These are phyloP conservation scores for Dioszegia aurantiaca DNA, from an alignment of 768 basidiomycete genomes.

Conservation along the genomic window DNA sequence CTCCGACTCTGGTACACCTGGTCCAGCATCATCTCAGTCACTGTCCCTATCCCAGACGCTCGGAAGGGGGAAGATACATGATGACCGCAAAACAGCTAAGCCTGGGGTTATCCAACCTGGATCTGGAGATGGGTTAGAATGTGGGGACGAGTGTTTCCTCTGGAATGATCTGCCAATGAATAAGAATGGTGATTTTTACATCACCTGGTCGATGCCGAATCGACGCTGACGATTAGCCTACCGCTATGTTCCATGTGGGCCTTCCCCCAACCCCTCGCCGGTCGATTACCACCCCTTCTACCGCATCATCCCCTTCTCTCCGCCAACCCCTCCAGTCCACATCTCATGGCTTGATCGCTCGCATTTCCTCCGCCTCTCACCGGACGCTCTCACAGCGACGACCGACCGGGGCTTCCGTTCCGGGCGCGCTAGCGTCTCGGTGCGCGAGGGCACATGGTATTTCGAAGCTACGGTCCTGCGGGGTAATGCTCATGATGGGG, in stretches of 20 bases:
- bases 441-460: conserved; percentile 89
- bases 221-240: conserved; percentile 26
- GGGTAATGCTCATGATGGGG: conserved; percentile 56
- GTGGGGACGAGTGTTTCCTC: conserved; percentile 46
- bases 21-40: not conserved
- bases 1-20: conserved; percentile 14
- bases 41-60: not conserved
- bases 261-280: conserved; percentile 41
- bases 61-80: not conserved
- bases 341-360: conserved; percentile 50
- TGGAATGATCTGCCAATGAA: conserved; percentile 50
- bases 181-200: conserved; percentile 32
- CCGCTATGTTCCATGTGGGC: conserved; percentile 44
- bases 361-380: conserved; percentile 41
- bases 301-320: conserved; percentile 37
- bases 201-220: not conserved
- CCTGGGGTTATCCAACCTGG: conserved; percentile 26
- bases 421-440: conserved; percentile 81
- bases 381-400: conserved; percentile 48
- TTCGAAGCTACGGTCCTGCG: conserved; percentile 78
- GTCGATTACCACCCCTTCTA: conserved; percentile 39
- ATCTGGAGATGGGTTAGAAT: conserved; percentile 33
- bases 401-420: conserved; percentile 89
- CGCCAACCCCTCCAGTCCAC: conserved; percentile 38
- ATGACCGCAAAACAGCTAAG: conserved; percentile 17